Evolutionary conservation across 768 basidiomycete genomes (phyloP), one percentile per base, ranked within the genome.

Genomic region (Scleroderma bovista): DNA sequence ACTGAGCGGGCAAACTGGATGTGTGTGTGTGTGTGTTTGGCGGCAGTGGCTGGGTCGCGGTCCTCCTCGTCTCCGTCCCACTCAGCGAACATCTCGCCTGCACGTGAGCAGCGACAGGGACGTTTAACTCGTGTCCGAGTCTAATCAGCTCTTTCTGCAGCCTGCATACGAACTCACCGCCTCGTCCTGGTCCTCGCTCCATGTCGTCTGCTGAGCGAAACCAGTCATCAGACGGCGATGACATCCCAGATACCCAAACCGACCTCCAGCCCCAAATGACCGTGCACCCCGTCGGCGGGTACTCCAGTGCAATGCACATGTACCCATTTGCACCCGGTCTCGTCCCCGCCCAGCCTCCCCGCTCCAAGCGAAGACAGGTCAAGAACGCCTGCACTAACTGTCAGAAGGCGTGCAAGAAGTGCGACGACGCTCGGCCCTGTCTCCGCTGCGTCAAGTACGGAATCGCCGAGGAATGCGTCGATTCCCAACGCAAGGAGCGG

Each of bases 391-490:
- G 90, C 68, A 91, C 88, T 29, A 88, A 88, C 56, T 92, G 90
- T 62, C 90, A 91, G 68, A 90, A 88, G 65, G 86, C 89, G 3
- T 92, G 88, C 76, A 92, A 92, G 75, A 90, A 91, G 66, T 92
- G 88, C 64, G 90, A 92, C 69, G 88, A 90, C 59, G 90, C 86
- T 58, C 79, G 93, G 55, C 93, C 93, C 53, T 96, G 93, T 67
- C 85, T 89, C 50, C 84, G 93, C 53, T 96, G 93, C 60, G 84
- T 92, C 61, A 92, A 88, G 71, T 94, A 94, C 58, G 91, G 89
- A 60, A 78, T 88, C 56, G 77, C 82, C 43, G 88, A 92, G 62
- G 86, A 87, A 62, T 96, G 93, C 63, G 74, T 90, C 56, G 88
- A 93, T 72, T 93, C 92, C 26, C 84, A 88, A 67, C 78, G 93